These are phyloP conservation scores for Suillus sp. DNA, from an alignment of 768 basidiomycete species.

Conservation along the genomic window DNA sequence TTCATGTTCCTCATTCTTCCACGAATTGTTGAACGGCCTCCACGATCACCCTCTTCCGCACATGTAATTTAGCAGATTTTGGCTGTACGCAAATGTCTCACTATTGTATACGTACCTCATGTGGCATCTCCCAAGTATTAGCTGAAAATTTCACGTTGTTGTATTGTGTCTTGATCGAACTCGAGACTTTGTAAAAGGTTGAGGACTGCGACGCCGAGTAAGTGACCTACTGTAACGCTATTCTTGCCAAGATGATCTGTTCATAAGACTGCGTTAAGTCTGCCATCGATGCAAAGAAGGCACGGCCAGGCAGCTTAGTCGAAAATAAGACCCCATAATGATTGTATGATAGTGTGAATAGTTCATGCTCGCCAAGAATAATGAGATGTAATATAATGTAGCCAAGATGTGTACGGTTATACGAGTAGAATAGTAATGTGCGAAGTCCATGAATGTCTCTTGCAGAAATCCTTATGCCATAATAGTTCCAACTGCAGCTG, in stretches of 20 bases:
- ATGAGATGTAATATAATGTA: conserved; percentile 10
- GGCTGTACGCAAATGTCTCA: conserved; percentile 4
- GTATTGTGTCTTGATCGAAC: not conserved
- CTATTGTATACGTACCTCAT: not conserved
- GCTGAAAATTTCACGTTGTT: not conserved
- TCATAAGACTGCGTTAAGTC: not conserved
- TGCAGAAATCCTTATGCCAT: conserved; percentile 18
- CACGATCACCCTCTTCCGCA: conserved; percentile 1
- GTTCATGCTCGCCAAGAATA: not conserved
- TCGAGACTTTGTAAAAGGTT: not conserved
- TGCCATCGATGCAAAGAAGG: not conserved
- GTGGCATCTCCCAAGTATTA: not conserved
- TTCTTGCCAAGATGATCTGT: not conserved
- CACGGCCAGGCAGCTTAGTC: not conserved
- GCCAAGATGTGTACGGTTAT: not conserved
- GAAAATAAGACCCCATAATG: not conserved
- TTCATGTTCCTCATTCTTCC: conserved; percentile 16
- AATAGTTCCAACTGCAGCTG: conserved; percentile 25
- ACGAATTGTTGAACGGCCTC: conserved; percentile 15
- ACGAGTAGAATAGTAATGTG: conserved; percentile 3
- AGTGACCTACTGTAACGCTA: not conserved
- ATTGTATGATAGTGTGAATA: conserved; percentile 1
- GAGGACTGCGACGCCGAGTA: not conserved
- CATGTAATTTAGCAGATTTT: conserved; percentile 2
- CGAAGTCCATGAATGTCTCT: conserved; percentile 11